Percentiles rank a stretch among this genome's conserved stretches.
These are phyloP conservation scores for Moniliophthora roreri DNA, from an alignment of 1,284 basidiomycete species.

Conservation along the genomic window DNA sequence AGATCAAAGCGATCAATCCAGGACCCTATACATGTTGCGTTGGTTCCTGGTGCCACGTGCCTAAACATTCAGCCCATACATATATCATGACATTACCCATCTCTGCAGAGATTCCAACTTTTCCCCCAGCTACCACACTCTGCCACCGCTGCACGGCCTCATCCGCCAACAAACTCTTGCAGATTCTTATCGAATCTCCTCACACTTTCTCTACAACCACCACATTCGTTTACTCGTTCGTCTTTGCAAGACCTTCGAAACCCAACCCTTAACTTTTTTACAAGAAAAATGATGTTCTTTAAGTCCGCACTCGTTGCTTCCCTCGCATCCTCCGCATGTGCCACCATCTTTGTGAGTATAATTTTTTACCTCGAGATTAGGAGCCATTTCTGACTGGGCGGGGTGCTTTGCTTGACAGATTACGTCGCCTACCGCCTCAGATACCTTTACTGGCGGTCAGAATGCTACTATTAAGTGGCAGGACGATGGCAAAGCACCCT, in stretches of 20 bases:
- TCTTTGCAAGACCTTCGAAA: neutral
- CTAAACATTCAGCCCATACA: too few relatives aligned
- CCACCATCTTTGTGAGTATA: slow-evolving; percentile 56
- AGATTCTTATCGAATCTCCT: neutral
- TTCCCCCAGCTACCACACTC: neutral
- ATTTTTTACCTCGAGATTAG: slow-evolving; percentile 4
- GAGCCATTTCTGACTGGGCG: neutral
- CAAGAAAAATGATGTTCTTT: slow-evolving; percentile 15
- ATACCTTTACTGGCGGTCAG: slow-evolving; percentile 60
- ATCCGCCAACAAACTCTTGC: neutral
- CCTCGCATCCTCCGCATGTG: slow-evolving; percentile 54
- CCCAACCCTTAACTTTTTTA: neutral
- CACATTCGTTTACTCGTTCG: slow-evolving; percentile 1
- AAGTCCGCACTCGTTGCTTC: slow-evolving; percentile 44
- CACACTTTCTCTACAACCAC: neutral
- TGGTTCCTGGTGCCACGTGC: too few relatives aligned
- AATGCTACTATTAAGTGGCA: slow-evolving; percentile 64
- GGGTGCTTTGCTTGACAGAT: slow-evolving; percentile 37
- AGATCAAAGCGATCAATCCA: too few relatives aligned
- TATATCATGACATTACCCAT: neutral
- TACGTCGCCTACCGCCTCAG: slow-evolving; percentile 55
- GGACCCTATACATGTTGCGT: too few relatives aligned
- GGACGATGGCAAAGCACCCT: slow-evolving; percentile 57
- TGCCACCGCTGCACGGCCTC: neutral
- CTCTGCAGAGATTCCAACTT: neutral